Conservation (phyloP, 148 eudicot genomes). For the Amaranthus palmeri region DNA sequence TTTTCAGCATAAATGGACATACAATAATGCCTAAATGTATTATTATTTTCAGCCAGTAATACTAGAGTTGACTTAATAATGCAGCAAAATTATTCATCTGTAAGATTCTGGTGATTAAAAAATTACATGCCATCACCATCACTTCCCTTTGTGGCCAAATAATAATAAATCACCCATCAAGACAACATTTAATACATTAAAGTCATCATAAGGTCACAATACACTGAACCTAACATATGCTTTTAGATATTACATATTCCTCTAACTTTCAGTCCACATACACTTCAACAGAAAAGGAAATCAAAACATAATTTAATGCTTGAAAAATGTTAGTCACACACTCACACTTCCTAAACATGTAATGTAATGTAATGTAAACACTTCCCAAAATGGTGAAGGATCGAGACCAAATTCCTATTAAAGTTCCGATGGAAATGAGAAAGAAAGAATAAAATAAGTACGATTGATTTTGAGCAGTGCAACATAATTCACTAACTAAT, state of each 20-base stretch:
- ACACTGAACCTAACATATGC: background rate
- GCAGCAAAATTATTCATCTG: background rate
- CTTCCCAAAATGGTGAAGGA: background rate
- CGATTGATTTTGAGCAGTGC: too few species aligned
- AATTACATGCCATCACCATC: constrained; percentile 4
- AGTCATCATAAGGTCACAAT: constrained; percentile 3
- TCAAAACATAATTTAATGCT: background rate
- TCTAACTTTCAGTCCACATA: background rate
- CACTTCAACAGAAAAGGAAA: constrained; percentile 6
- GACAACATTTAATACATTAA: constrained; percentile 14
- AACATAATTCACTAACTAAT: too few species aligned
- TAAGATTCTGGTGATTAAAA: background rate
- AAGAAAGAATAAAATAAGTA: background rate
- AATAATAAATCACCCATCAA: background rate
- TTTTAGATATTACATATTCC: constrained; percentile 1
- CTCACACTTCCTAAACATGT: too few species aligned
- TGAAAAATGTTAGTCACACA: background rate
- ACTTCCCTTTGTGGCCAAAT: background rate
- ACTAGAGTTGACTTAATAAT: background rate
- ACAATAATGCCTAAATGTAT: background rate
- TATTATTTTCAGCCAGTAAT: background rate
- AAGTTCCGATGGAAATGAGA: background rate
- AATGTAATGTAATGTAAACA: background rate
- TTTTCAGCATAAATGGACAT: background rate
- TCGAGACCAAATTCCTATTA: background rate